phyloP scores from a whole-genome alignment of 345 rosid species.

The Microcos paniculata region DNA sequence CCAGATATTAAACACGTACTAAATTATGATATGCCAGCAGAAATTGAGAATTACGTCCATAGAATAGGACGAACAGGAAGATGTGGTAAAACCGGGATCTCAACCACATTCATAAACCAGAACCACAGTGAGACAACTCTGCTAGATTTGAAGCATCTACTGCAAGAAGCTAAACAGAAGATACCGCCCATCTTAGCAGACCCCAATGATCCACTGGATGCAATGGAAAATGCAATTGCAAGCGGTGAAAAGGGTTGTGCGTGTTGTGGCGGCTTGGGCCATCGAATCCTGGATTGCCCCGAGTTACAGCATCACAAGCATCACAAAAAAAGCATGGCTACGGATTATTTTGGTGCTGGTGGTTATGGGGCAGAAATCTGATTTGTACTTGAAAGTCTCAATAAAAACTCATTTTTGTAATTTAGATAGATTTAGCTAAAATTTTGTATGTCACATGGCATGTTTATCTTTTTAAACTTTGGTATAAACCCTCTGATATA shows the following conservation, averaged over 20 bases:
- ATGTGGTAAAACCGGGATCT: constrained; percentile 92
- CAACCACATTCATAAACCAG: constrained; percentile 92
- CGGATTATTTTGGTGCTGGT: constrained; percentile 88
- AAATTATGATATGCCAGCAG: constrained; percentile 95
- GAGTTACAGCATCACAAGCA: constrained; percentile 91
- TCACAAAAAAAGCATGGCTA: constrained; percentile 72
- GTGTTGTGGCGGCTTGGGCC: constrained; percentile 93
- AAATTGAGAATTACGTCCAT: constrained; percentile 91
- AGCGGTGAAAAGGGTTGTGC: constrained; percentile 95
- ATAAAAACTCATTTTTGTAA: not conserved
- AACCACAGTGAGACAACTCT: constrained; percentile 89
- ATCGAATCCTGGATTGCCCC: constrained; percentile 83
- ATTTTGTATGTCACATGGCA: too few relatives aligned
- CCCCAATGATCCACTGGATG: constrained; percentile 84
- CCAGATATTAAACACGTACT: constrained; percentile 90
- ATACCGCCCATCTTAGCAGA: constrained; percentile 93
- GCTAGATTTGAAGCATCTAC: constrained; percentile 81
- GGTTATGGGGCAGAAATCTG: constrained; percentile 88
- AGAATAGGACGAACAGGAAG: constrained; percentile 94
- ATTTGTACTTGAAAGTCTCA: constrained; percentile 17
- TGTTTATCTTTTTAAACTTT: too few relatives aligned
- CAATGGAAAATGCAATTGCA: constrained; percentile 71
- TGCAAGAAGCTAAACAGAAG: constrained; percentile 90
- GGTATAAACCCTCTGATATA: too few relatives aligned
- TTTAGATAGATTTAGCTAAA: too few relatives aligned